These are phyloP conservation scores for Neurospora intermedia DNA, from an alignment of 495 filamentous ascomycete genomes.

Conservation along the genomic window DNA sequence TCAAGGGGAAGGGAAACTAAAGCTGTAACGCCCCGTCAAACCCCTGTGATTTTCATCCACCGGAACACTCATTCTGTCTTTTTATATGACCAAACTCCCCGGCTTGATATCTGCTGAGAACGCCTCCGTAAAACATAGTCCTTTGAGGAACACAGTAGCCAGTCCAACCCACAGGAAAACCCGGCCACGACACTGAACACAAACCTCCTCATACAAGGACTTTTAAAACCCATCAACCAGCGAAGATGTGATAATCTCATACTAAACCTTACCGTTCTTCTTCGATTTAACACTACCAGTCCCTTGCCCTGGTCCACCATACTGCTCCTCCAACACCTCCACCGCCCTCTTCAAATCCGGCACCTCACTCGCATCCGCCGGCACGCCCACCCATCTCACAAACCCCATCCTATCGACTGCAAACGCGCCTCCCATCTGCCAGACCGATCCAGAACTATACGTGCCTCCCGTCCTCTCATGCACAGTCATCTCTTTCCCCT, in stretches of 20 bases:
- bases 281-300: conserved; percentile 29
- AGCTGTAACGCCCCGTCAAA: neutral
- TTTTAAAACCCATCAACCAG: neutral
- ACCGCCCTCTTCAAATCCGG: conserved; percentile 39
- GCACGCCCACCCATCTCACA: conserved; percentile 36
- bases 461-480: neutral
- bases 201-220: neutral
- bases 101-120: neutral
- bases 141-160: neutral
- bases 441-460: conserved; percentile 22
- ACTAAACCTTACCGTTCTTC: conserved; percentile 7
- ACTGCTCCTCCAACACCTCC: conserved; percentile 16
- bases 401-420: conserved; percentile 39
- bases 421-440: conserved; percentile 49
- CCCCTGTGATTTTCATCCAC: neutral
- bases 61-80: neutral
- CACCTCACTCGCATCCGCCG: conserved; percentile 35
- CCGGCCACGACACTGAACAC: neutral
- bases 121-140: neutral
- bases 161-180: neutral
- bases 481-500: neutral
- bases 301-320: conserved; percentile 11
- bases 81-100: neutral
- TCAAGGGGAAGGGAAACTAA: neutral
- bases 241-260: conserved; percentile 8